Evolutionary conservation across 176 grass and related monocot species (phyloP), one percentile per base, ranked within the genome.

Genomic region (Raddia distichophylla): DNA sequence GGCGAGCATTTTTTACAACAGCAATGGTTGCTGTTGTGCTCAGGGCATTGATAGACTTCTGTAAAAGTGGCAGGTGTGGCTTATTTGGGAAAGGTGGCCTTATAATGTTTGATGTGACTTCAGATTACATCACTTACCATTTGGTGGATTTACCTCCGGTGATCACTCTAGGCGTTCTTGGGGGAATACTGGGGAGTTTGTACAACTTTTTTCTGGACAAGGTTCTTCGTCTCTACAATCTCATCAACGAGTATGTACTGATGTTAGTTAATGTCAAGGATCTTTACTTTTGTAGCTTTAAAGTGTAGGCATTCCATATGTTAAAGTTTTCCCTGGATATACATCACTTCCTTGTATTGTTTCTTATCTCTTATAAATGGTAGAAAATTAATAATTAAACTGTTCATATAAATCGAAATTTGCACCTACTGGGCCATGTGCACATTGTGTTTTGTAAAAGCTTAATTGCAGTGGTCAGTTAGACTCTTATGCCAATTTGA

Each of bases 41-140:
- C 59, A 87, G 95, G 75, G 92, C 81, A 60, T 90, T 98, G 57
- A 98, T 95, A 81, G 90, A 98, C 42, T 67, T 94, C 15, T 98
- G 95, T 71, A 93, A 83, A 56, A 93, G 84, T 67, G 95, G 75
- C 50, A 94, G 81, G 46, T 98, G 95, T 84, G 95, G 95, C 5
- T 89, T 98, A 70, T 98, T 98, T 74, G 95, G 95, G 32, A 88
- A 91, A 90, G 95, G 95, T 32, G 95, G 95, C 5, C 95, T 98
- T 75, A 98, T 98, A 86, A 98, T 98, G 95, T 98, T 86, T 84
- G 95, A 98, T 76, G 95, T 95, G 84, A 95, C 92, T 49, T 90
- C 90, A 62, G 81, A 84, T 69, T 80, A 87, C 51, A 79, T 89
- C 64, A 61, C 79, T 59, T 98, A 98, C 76, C 88, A 86, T 60